phyloP scores from a whole-genome alignment of 768 basidiomycete species.

The Boletus coccyginus region DNA sequence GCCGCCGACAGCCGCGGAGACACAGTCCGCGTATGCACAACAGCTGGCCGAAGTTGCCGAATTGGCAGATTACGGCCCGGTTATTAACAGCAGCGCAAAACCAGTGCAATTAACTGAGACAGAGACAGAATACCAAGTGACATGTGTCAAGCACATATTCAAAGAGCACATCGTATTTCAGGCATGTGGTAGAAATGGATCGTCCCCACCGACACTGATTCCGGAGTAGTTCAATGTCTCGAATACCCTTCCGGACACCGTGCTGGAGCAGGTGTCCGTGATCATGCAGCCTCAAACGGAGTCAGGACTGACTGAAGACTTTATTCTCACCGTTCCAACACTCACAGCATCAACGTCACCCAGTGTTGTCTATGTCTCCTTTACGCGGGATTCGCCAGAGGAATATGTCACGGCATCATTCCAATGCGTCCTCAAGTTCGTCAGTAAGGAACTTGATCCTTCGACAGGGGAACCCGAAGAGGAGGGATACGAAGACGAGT shows the following conservation, averaged over 20 bases:
- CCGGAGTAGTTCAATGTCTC: constrained; percentile 85
- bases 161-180: constrained; percentile 96
- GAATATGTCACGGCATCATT: constrained; percentile 83
- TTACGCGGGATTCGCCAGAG: constrained; percentile 76
- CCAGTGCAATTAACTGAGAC: constrained; percentile 87
- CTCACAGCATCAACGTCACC: constrained; percentile 71
- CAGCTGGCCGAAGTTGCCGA: constrained; percentile 88
- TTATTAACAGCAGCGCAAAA: constrained; percentile 81
- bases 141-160: constrained; percentile 96
- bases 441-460: constrained; percentile 97
- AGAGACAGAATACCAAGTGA: constrained; percentile 97
- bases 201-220: constrained; percentile 6
- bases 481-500: constrained; percentile 99
- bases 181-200: constrained; percentile 42
- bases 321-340: constrained; percentile 81
- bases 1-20: constrained; percentile 82
- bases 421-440: constrained; percentile 87
- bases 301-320: constrained; percentile 81
- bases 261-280: constrained; percentile 91
- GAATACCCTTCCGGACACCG: constrained; percentile 94
- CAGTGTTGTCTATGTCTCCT: constrained; percentile 90
- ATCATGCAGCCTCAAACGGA: constrained; percentile 85
- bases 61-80: constrained; percentile 77
- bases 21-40: constrained; percentile 81
- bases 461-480: constrained; percentile 93